Evolutionary conservation across 2,329 filamentous ascomycete genomes (phyloP).

Genomic region (Mycosphaerella sp.): DNA sequence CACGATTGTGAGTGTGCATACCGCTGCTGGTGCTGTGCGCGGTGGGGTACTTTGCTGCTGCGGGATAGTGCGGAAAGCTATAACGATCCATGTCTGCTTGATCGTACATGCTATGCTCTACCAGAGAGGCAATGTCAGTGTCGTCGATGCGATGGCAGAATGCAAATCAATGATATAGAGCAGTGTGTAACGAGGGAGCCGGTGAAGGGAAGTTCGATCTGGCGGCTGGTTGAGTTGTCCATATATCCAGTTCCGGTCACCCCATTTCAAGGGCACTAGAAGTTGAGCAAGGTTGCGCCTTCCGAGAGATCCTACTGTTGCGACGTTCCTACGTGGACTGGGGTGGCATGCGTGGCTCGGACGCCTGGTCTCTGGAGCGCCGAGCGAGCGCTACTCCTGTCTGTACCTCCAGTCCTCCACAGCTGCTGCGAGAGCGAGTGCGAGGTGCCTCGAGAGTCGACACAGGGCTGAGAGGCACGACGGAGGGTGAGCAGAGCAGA

Average conservation of each 20-base stretch:
- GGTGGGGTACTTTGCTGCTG: constrained; percentile 52
- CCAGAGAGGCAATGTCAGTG: not conserved
- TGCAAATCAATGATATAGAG: constrained; percentile 8
- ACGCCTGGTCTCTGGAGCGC: constrained; percentile 7
- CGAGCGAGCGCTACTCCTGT: not conserved
- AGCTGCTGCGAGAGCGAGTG: too few species aligned
- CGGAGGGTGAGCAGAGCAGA: too few species aligned
- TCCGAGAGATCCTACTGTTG: constrained; percentile 12
- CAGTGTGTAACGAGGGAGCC: constrained; percentile 11
- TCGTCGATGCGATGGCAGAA: not conserved
- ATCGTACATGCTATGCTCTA: constrained; percentile 26
- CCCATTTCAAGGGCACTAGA: constrained; percentile 18
- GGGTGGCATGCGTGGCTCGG: constrained; percentile 11
- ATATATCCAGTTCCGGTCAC: constrained; percentile 19
- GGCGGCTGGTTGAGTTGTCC: constrained; percentile 17
- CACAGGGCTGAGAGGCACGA: constrained; percentile 7
- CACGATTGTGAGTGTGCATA: not conserved
- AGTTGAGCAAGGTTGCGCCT: constrained; percentile 10
- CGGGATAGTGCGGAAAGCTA: constrained; percentile 36
- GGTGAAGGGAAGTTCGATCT: constrained; percentile 12
- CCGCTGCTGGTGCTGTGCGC: constrained; percentile 77
- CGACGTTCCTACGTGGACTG: constrained; percentile 10
- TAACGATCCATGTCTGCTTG: constrained; percentile 41
- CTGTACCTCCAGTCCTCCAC: too few species aligned
- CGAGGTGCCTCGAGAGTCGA: constrained; percentile 1